phyloP scores from a whole-genome alignment of 1,139 yeast species.

The Taphrina betulina region DNA sequence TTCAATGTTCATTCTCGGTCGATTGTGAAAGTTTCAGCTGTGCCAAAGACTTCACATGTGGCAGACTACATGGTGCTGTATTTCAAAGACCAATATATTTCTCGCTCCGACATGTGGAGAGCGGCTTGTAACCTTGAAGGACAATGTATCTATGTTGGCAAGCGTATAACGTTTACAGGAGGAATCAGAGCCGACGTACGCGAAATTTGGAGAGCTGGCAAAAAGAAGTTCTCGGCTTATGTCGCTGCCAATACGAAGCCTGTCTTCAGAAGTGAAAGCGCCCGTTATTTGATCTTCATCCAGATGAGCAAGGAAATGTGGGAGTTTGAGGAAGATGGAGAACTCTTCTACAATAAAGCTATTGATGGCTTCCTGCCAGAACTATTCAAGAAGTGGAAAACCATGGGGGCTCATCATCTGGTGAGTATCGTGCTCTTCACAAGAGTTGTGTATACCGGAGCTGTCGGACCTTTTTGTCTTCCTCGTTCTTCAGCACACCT shows the following conservation, averaged over 20 bases:
- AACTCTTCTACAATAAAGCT: constrained; percentile 85
- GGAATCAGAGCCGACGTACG: constrained; percentile 64
- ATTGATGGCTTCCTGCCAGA: constrained; percentile 88
- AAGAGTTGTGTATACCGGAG: constrained; percentile 56
- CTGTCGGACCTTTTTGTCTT: constrained; percentile 28
- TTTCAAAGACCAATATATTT: constrained; percentile 74
- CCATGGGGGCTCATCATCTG: constrained; percentile 81
- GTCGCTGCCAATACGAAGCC: constrained; percentile 73
- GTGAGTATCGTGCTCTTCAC: constrained; percentile 87
- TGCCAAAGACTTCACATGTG: constrained; percentile 52
- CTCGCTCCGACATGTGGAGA: constrained; percentile 94
- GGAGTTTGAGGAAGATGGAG: constrained; percentile 97
- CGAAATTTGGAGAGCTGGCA: constrained; percentile 69
- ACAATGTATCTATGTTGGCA: constrained; percentile 65
- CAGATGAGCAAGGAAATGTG: constrained; percentile 96
- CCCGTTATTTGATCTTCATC: constrained; percentile 74
- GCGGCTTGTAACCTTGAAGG: constrained; percentile 63
- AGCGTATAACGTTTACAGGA: constrained; percentile 63
- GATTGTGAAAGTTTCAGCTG: constrained; percentile 21
- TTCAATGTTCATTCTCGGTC: constrained; percentile 25
- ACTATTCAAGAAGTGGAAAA: constrained; percentile 84
- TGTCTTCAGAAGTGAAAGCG: constrained; percentile 86
- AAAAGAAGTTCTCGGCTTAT: constrained; percentile 53
- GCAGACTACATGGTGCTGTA: constrained; percentile 82
- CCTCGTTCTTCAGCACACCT: neutral